Base-by-base conservation (phyloP, 305 asterid species). In the Galium porrigens region DNA sequence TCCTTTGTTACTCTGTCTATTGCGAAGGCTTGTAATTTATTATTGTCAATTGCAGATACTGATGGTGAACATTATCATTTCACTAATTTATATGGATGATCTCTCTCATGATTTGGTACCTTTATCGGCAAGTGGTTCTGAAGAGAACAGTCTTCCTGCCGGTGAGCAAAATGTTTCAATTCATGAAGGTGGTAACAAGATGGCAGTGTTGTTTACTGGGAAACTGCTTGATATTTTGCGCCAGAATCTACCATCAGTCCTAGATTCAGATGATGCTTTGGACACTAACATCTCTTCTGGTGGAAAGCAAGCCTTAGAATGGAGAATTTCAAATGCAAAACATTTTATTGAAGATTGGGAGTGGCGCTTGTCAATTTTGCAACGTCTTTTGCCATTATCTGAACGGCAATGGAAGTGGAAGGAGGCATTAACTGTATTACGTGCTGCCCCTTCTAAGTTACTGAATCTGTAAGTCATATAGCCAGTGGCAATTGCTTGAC, bases 321-420 rank as follows among this genome's bases (percentile, higher is more conserved):
- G 95, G 95, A 81, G 95, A 83, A 76, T 86, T 67, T 74, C 78
- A 79, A 87, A 80, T 64, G 95, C 97, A 70, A 89, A 82, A 80
- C 79, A 80, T 55, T 83, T 80, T 69, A 74, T 87, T 77, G 97
- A 89, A 68, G 99, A 92, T 67, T 92, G 99, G 99, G 95, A 84
- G 76, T 92, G 99, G 99, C 97, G 99, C 55, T 83, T 92, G 70
- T 89, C 95, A 73, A 83, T 92, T 77, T 85, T 92, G 82, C 97
- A 87, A 75, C 76, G 87, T 76, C 95, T 92, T 76, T 79, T 87
- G 69, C 97, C 97, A 61, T 83, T 86, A 76, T 84, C 94, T 70
- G 99, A 85, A 59, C 95, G 94, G 37, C 91, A 84, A 63, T 89
- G 97, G 99, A 87, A 83, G 82, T 89, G 99, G 99, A 89, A 83